Evolutionary conservation across 2,329 filamentous ascomycete species (phyloP).

Genomic region (Fusarium citri): DNA sequence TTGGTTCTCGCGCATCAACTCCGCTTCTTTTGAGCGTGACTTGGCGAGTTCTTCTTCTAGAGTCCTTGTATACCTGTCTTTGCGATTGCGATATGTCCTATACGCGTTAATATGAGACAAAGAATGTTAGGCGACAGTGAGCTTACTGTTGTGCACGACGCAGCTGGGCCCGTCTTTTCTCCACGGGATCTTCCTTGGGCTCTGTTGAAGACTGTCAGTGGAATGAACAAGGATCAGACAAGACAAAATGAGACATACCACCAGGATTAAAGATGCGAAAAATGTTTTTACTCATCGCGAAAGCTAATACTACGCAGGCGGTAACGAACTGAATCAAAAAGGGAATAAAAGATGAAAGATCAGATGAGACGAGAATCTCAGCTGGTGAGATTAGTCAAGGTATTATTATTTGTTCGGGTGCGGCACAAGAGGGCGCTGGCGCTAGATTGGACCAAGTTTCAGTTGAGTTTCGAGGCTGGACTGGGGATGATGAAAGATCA

Average conservation of each 20-base stretch:
- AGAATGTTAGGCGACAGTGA: neutral
- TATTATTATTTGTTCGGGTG: neutral
- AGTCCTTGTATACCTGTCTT: slow-evolving; percentile 22
- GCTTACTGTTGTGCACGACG: slow-evolving; percentile 32
- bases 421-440: neutral
- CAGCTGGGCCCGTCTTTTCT: slow-evolving; percentile 29
- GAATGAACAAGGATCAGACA: neutral
- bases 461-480: neutral
- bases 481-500: slow-evolving; percentile 25
- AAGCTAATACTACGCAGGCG: neutral
- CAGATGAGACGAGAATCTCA: neutral
- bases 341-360: slow-evolving; percentile 17
- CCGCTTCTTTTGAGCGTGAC: slow-evolving; percentile 8
- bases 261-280: slow-evolving; percentile 52
- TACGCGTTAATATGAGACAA: neutral
- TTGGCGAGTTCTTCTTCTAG: slow-evolving; percentile 27
- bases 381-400: slow-evolving; percentile 15
- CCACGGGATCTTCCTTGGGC: slow-evolving; percentile 25
- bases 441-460: slow-evolving; percentile 14
- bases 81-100: slow-evolving; percentile 31
- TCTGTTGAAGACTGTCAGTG: neutral
- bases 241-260: slow-evolving; percentile 30
- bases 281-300: slow-evolving; percentile 39
- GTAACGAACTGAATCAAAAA: neutral
- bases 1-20: slow-evolving; percentile 17